Conservation (phyloP, 78 protist species). For the slime mould (Dictyostelium discoideum) region dicty_2.7 NC_007090.3:1055001-1055500, state of each 20-base stretch:
- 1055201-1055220: not conserved
- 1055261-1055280: not conserved
- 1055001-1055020: not conserved
- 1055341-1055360: not conserved
- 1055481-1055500: not conserved
- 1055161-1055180: not conserved
- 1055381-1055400: too few relatives aligned
- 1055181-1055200: not conserved
- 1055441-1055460: not conserved
- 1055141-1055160: not conserved
- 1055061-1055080: not conserved
- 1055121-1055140: not conserved
- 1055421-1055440: not conserved
- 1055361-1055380: not conserved
- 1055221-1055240: not conserved
- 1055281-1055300: not conserved
- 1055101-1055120: not conserved
- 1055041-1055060: constrained; percentile 1
- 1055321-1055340: not conserved
- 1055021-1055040: constrained; percentile 4
- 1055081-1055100: not conserved
- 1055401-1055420: not conserved
- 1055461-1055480: not conserved
- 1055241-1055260: not conserved
- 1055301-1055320: not conserved